A percentile compares a stretch with the other conserved stretches of the same genome.
Conservation (phyloP, 2,329 filamentous ascomycete genomes). For the Calonectria leucothoes region DNA sequence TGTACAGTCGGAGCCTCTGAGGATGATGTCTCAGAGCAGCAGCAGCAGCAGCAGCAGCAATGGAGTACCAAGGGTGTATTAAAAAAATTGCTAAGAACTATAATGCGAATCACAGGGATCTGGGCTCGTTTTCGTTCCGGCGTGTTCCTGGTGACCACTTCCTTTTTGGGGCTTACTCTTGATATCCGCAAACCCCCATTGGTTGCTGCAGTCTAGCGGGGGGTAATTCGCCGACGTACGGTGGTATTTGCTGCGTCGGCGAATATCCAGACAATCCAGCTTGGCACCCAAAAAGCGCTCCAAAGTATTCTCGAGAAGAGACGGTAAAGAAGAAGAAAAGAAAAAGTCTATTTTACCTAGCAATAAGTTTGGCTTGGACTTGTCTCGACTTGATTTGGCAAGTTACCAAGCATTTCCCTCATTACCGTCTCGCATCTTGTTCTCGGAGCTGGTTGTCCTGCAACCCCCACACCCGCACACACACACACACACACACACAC, state of each 20-base stretch:
- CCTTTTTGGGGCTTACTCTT: neutral
- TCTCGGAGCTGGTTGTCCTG: neutral
- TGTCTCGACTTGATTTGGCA: neutral
- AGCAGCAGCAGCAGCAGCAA: neutral
- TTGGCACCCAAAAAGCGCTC: neutral
- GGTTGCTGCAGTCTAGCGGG: neutral
- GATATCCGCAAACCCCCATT: neutral
- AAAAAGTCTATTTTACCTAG: neutral
- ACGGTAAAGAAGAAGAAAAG: neutral
- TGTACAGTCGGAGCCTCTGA: neutral
- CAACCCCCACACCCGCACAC: neutral
- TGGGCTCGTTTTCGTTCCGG: neutral
- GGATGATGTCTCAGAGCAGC: neutral
- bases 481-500: too few relatives aligned
- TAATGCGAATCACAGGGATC: neutral
- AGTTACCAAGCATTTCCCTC: neutral
- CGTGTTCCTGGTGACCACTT: neutral
- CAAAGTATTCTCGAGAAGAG: neutral
- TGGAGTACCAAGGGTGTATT: too few relatives aligned
- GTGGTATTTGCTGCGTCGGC: neutral
- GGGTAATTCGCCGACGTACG: neutral
- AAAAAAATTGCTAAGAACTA: too few relatives aligned
- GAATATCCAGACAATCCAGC: neutral
- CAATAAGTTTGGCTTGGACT: neutral
- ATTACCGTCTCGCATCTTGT: neutral